Evolutionary conservation across 2,329 filamentous ascomycete genomes (phyloP).

Genomic region (Penicillium aurantiogriseum): DNA sequence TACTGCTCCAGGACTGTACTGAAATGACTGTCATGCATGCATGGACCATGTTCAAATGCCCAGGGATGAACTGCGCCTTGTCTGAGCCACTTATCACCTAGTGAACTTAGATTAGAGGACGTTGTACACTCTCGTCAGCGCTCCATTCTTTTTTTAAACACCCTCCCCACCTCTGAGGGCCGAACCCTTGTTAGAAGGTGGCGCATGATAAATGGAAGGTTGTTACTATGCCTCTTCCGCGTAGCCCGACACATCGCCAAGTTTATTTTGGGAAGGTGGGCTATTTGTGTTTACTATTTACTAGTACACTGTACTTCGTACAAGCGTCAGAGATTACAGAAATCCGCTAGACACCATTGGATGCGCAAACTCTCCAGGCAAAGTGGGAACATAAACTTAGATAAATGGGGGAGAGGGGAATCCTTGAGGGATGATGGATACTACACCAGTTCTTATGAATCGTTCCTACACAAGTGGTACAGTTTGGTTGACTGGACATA

Average conservation of each 20-base stretch:
- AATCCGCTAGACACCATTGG: neutral
- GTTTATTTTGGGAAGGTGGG: constrained; percentile 1
- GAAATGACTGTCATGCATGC: neutral
- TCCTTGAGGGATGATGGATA: neutral
- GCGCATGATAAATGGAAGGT: neutral
- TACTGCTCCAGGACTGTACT: too few relatives aligned
- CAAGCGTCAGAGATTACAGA: neutral
- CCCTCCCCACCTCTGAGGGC: neutral
- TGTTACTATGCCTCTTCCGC: neutral
- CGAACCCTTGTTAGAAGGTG: neutral
- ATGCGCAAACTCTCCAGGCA: neutral
- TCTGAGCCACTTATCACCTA: neutral
- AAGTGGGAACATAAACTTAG: constrained; percentile 1
- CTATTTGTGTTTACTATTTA: neutral
- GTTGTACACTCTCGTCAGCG: neutral
- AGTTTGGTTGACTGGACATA: neutral
- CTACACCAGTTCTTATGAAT: neutral
- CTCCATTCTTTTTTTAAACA: neutral
- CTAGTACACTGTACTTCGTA: neutral
- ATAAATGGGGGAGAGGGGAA: neutral
- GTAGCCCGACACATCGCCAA: neutral
- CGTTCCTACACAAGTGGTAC: neutral
- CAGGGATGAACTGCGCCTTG: neutral
- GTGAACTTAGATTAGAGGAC: neutral
- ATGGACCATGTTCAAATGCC: neutral